These are phyloP conservation scores for Phialophora macrospora DNA, from an alignment of 2,329 filamentous ascomycete species.

Conservation along the genomic window DNA sequence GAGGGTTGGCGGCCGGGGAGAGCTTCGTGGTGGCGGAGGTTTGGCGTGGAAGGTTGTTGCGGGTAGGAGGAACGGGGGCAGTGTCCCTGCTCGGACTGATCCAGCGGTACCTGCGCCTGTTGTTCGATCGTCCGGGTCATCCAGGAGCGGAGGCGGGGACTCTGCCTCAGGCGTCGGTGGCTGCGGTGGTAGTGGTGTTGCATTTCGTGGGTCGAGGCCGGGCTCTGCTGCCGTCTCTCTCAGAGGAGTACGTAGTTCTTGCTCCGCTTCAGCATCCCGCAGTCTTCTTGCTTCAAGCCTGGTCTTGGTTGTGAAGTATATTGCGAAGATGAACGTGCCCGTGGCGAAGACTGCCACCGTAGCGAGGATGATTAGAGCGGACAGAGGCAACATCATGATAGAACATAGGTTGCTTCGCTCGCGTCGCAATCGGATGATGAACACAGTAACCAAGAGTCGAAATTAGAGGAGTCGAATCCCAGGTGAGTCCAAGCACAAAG, in stretches of 20 bases:
- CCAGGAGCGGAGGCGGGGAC: constrained; percentile 27
- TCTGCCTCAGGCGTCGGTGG: constrained; percentile 30
- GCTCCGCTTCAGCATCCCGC: not conserved
- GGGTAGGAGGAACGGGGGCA: not conserved
- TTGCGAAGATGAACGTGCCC: constrained; percentile 26
- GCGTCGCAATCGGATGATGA: not conserved
- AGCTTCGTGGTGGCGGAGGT: not conserved
- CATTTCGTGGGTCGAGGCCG: not conserved
- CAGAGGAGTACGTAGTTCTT: constrained; percentile 17
- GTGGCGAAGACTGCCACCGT: constrained; percentile 20
- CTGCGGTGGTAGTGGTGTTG: not conserved
- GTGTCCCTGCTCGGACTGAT: not conserved
- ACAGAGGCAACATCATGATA: constrained; percentile 26
- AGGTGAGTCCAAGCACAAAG: not conserved
- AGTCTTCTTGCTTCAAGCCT: constrained; percentile 11
- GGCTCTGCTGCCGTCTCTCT: constrained; percentile 8
- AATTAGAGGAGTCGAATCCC: not conserved
- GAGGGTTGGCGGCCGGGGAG: not conserved
- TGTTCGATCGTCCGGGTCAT: not conserved
- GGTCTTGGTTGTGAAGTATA: constrained; percentile 23
- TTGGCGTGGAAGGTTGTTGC: not conserved
- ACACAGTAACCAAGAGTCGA: not conserved
- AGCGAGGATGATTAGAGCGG: constrained; percentile 27
- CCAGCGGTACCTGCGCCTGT: not conserved
- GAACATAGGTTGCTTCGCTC: not conserved